Base-by-base conservation (phyloP, 495 filamentous ascomycete species). In the Lophium mytilinum region DNA sequence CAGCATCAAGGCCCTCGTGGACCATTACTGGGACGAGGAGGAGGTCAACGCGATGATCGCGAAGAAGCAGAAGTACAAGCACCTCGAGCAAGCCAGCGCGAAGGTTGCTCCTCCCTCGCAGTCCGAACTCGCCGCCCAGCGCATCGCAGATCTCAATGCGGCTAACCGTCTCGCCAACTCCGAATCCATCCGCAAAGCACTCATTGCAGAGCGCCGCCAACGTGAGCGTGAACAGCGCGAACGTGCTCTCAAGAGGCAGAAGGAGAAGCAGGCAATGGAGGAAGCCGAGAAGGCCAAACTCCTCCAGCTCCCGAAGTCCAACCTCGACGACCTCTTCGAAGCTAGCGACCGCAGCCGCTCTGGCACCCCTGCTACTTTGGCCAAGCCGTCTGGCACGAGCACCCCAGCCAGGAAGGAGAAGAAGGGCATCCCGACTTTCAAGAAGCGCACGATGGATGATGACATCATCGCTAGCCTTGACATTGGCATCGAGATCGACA, bases 171-270 rank as follows among this genome's bases (percentile, higher is more conserved):
- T 82, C 52, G 78, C 81, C 58, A 95, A 95, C 65, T 77, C 80
- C 14, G 87, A 94, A 61, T 82, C 85, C 18, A 83, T 95, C 8
- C 88, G 91, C 50, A 85, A 86, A 69, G 90, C 91, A 6, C 87
- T 95, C 69, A 72, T 93, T 19, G 82, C 81, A 58, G 92, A 97
- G 74, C 77, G 84, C 14, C 53, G 57, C 10, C 55, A 62, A 19
- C 37, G 62, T 14, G 34, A 52, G 30, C 19, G 37, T 1, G 56
- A 39, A 37, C 24, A 30, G 24, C 61, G 56, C 37, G 79, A 79
- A 41, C 24, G 24, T 30, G 24, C 24, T 30, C 24, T 30, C 24
- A 78, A 78, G 79, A 82, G 47, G 68, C 78, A 68, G 62, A 60
- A 8, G 48, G 46, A 62, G 7, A 64, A 61, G 1, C 59, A 58